A percentile compares a stretch with the other conserved stretches of the same genome.
Conservation (phyloP, 208 protist species). For the Wallacemonas rigidus region DNA sequence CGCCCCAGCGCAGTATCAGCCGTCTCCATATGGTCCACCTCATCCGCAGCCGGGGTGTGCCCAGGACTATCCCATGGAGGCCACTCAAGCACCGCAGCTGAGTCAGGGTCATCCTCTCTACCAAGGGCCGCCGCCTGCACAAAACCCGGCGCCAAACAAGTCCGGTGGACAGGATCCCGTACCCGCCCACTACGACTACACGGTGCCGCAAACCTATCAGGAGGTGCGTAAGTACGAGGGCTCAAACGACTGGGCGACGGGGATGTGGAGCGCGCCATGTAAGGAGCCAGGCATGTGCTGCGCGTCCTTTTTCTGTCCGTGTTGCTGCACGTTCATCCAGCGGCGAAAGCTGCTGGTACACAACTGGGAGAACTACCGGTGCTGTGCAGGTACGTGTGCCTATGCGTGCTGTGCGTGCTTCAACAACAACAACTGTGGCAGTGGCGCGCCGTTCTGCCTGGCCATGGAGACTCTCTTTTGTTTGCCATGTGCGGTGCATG, state of each 20-base stretch:
- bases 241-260: conserved; percentile 34
- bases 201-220: conserved; percentile 26
- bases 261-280: conserved; percentile 33
- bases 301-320: conserved; percentile 50
- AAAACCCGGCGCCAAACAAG: neutral
- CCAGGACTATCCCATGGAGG: conserved; percentile 18
- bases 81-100: conserved; percentile 7
- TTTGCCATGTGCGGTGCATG: conserved; percentile 53
- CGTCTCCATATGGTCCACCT: neutral
- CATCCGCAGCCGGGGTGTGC: neutral
- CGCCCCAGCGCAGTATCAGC: conserved; percentile 2
- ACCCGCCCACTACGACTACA: conserved; percentile 27
- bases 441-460: conserved; percentile 38
- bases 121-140: neutral
- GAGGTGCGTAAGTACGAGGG: conserved; percentile 41
- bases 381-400: conserved; percentile 64
- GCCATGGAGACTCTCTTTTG: conserved; percentile 48
- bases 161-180: neutral
- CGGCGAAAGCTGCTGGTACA: conserved; percentile 48
- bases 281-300: conserved; percentile 44
- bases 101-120: conserved; percentile 5
- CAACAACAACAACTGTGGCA: conserved; percentile 31
- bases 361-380: conserved; percentile 54
- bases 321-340: conserved; percentile 57
- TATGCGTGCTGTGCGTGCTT: conserved; percentile 26